A percentile compares a stretch with the other conserved stretches of the same genome.
Evolutionary conservation across 139 green algal genomes (phyloP).

Genomic region (Axilococcus clingmanii): DNA sequence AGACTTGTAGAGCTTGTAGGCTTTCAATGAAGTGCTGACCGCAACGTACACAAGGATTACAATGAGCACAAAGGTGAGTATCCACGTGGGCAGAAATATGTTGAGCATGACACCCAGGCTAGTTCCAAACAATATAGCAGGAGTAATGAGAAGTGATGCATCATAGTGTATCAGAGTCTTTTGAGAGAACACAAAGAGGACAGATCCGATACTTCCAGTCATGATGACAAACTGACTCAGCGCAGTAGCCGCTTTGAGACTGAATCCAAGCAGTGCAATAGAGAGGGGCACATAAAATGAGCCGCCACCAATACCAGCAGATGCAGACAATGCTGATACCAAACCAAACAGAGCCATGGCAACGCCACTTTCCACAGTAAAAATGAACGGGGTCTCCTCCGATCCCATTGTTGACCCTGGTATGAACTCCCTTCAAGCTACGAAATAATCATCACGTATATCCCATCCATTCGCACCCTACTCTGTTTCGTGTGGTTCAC

Average conservation of each 20-base stretch:
- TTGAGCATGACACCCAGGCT: constrained; percentile 8
- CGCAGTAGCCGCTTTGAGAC: constrained; percentile 5
- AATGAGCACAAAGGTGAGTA: constrained; percentile 6
- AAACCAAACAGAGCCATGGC: not conserved
- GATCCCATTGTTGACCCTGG: too few species aligned
- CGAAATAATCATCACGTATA: too few species aligned
- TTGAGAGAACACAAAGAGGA: not conserved
- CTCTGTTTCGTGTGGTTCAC: too few species aligned
- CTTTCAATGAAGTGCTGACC: constrained; percentile 2
- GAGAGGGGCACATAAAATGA: constrained; percentile 11
- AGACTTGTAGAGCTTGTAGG: not conserved
- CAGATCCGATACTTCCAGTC: not conserved
- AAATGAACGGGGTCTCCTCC: not conserved
- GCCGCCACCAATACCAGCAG: constrained; percentile 8
- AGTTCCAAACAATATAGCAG: constrained; percentile 7
- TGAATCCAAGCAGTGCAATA: constrained; percentile 11
- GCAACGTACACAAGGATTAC: constrained; percentile 2
- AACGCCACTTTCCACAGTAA: constrained; percentile 1
- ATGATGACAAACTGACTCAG: constrained; percentile 5
- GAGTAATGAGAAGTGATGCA: constrained; percentile 1
- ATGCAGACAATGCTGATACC: not conserved
- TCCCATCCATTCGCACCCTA: too few species aligned
- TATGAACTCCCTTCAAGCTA: too few species aligned
- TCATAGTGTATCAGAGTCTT: constrained; percentile 4
- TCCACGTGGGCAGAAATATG: constrained; percentile 1